phyloP scores from a whole-genome alignment of 495 filamentous ascomycete genomes.

The Aspergillus homomorphus region DNA sequence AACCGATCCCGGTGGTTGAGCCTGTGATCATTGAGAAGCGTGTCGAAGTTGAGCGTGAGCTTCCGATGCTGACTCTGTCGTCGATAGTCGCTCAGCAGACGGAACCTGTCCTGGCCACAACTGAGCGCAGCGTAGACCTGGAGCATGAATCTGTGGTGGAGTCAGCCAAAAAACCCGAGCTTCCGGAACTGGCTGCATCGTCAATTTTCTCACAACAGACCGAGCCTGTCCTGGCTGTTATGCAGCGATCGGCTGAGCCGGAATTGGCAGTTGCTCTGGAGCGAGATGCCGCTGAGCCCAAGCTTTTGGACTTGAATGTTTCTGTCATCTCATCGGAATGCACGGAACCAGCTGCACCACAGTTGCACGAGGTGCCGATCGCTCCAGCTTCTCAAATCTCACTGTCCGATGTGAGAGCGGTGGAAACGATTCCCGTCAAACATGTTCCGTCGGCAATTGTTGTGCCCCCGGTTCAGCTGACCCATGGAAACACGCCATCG shows the following conservation, averaged over 20 bases:
- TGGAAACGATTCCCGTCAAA: slow-evolving; percentile 39
- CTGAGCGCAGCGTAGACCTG: not conserved
- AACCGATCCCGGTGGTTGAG: slow-evolving; percentile 4
- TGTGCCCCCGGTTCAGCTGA: slow-evolving; percentile 22
- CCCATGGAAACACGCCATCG: slow-evolving; percentile 11
- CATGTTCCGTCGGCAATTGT: slow-evolving; percentile 6
- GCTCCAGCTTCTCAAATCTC: slow-evolving; percentile 22
- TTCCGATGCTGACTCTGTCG: not conserved
- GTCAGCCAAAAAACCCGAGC: slow-evolving; percentile 3
- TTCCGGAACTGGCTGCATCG: slow-evolving; percentile 38
- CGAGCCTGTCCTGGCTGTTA: slow-evolving; percentile 5
- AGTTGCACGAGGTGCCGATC: slow-evolving; percentile 14
- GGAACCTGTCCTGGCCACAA: not conserved
- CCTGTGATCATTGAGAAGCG: not conserved
- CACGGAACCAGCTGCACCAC: slow-evolving; percentile 37
- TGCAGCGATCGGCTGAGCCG: slow-evolving; percentile 7
- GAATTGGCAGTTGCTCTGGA: slow-evolving; percentile 17
- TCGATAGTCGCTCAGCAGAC: not conserved
- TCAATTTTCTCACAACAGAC: slow-evolving; percentile 11
- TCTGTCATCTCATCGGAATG: slow-evolving; percentile 33
- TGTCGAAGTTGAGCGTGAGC: not conserved
- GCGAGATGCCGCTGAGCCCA: slow-evolving; percentile 25
- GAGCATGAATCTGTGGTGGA: not conserved
- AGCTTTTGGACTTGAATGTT: slow-evolving; percentile 28
- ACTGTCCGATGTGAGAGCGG: slow-evolving; percentile 38